These are phyloP conservation scores for Fagopyrum esculentum DNA, from an alignment of 148 eudicot species.

Conservation along the genomic window DNA sequence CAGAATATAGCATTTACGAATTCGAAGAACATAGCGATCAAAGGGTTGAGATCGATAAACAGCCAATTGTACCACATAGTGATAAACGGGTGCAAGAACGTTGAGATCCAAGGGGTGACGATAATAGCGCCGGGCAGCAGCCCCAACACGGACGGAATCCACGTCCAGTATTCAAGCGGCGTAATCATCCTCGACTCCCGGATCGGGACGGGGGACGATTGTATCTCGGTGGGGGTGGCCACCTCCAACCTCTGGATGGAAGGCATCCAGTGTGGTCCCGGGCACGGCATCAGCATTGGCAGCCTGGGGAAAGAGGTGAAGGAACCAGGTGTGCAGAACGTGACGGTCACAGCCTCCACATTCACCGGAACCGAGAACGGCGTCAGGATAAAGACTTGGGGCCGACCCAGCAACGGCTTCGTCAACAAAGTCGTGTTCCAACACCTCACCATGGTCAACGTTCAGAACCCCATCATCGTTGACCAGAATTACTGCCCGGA, in stretches of 20 bases:
- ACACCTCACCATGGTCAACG: conserved; percentile 39
- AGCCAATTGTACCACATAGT: conserved; percentile 45
- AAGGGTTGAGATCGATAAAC: conserved; percentile 34
- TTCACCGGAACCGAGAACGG: conserved; percentile 41
- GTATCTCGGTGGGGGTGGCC: conserved; percentile 54
- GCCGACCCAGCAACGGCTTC: conserved; percentile 27
- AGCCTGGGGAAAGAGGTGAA: conserved; percentile 36
- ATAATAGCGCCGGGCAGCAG: conserved; percentile 47
- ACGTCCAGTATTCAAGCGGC: conserved; percentile 31
- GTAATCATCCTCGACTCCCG: conserved; percentile 22
- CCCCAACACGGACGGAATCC: conserved; percentile 68
- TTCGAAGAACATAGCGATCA: conserved; percentile 29
- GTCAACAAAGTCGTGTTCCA: conserved; percentile 31
- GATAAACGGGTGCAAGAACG: conserved; percentile 26
- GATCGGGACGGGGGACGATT: conserved; percentile 56
- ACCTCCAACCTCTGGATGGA: conserved; percentile 32
- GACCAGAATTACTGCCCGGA: conserved; percentile 48
- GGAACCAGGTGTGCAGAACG: conserved; percentile 46
- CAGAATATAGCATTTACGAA: conserved; percentile 47
- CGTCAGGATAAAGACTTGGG: conserved; percentile 51
- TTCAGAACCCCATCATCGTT: conserved; percentile 43
- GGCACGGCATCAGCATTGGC: conserved; percentile 70
- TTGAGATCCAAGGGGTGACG: conserved; percentile 23
- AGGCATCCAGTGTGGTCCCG: conserved; percentile 54
- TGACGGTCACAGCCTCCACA: conserved; percentile 29